Evolutionary conservation across 2,329 filamentous ascomycete genomes (phyloP).

Genomic region (Cladosporium sp.): DNA sequence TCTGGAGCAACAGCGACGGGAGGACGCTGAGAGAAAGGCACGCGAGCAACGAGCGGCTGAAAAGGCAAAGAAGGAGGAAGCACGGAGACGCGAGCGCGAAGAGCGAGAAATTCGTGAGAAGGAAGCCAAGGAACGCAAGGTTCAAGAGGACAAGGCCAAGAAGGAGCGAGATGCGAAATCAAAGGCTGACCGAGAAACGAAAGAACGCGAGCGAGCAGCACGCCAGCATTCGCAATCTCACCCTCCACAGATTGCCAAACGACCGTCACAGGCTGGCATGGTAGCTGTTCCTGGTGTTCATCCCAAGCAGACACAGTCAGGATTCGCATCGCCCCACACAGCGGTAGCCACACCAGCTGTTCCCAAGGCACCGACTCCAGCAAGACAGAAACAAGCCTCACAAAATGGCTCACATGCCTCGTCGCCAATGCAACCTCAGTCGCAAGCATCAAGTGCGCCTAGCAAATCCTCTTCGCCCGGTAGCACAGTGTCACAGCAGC

Average conservation of each 20-base stretch:
- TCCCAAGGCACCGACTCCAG: constrained; percentile 77
- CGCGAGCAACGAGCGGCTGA: constrained; percentile 75
- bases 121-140: constrained; percentile 66
- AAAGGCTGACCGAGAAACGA: constrained; percentile 38
- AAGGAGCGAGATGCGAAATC: constrained; percentile 58
- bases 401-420: constrained; percentile 70
- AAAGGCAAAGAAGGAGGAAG: constrained; percentile 68
- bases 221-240: constrained; percentile 35
- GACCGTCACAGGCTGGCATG: constrained; percentile 56
- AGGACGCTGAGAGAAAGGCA: constrained; percentile 78
- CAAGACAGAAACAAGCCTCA: constrained; percentile 69
- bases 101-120: constrained; percentile 61
- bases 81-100: constrained; percentile 74
- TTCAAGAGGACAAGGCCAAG: constrained; percentile 53
- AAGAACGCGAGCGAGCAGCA: constrained; percentile 21
- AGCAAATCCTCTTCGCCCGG: constrained; percentile 56
- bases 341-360: constrained; percentile 73
- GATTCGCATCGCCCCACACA: constrained; percentile 73
- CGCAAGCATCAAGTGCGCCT: constrained; percentile 43
- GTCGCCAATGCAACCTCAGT: constrained; percentile 61
- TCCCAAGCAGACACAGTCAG: constrained; percentile 48
- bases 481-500: constrained; percentile 59
- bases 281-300: constrained; percentile 52
- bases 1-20: constrained; percentile 81
- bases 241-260: constrained; percentile 45